Evolutionary conservation across 352 stramenopile species (phyloP).

Genomic region (Phytopythium cucurbitacearum): DNA sequence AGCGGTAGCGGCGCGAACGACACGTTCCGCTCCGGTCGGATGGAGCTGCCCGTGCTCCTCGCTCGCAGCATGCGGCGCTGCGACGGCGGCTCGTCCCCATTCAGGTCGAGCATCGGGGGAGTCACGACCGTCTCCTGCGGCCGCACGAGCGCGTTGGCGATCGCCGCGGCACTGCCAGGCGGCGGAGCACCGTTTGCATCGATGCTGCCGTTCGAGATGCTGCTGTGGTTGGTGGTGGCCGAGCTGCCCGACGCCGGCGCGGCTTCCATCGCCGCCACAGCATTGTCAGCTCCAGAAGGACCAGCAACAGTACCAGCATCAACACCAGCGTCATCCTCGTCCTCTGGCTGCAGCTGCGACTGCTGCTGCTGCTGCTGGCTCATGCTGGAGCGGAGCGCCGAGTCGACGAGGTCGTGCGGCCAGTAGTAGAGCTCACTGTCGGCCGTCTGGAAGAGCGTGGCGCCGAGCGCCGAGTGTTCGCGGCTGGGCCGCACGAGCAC

Average conservation of each 20-base stretch:
- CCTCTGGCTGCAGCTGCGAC: neutral
- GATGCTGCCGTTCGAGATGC: no score
- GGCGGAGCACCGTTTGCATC: no score
- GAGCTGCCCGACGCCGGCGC: no score
- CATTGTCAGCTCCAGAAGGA: no score
- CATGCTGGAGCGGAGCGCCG: neutral
- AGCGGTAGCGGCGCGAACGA: neutral
- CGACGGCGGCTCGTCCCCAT: neutral
- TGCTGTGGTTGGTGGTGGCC: no score
- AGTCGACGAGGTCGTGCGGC: conserved; percentile 11
- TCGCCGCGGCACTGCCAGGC: no score
- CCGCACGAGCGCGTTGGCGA: no score
- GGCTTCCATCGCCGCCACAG: no score
- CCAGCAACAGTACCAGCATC: no score
- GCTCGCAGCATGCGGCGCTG: neutral
- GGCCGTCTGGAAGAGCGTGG: conserved; percentile 8
- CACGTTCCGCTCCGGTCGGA: neutral
- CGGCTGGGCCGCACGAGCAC: conserved; percentile 13
- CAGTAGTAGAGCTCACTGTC: conserved; percentile 8
- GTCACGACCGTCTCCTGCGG: no score
- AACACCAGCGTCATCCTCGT: neutral
- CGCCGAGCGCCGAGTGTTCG: neutral
- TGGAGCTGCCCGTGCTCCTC: neutral
- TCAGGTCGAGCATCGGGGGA: neutral
- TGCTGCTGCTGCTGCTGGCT: neutral